Evolutionary conservation across 805 yeast genomes (phyloP), one percentile per base, ranked within the genome.

Genomic region (Cyberlindnera japonica): DNA sequence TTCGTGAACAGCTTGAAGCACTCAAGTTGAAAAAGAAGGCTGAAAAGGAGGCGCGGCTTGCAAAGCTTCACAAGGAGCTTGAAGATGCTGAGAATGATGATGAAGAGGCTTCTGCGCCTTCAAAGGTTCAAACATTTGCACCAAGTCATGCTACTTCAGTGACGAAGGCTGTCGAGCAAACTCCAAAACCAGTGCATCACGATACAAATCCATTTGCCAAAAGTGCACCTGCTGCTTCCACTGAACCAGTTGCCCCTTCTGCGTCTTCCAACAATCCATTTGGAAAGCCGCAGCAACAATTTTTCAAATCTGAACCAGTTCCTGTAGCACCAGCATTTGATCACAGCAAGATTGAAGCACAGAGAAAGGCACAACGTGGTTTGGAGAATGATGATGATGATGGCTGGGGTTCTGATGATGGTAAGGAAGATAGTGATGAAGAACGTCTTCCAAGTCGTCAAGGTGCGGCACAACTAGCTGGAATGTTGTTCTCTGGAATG

Each of bases 331-430:
- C 65, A 3, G 47, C 61, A 0, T 63, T 79, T 48, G 86, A 81
- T 54, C 64, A 75, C 1, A 69, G 69, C 45, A 76, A 77, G 44
- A 76, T 83, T 21, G 82, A 79, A 41, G 82, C 81, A 3, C 90
- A 83, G 60, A 70, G 93, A 61, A 77, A 74, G 20, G 76, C 85
- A 7, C 91, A 84, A 58, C 70, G 90, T 60, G 72, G 72, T 14
- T 41, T 61, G 24, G 65, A 55, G 33, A 54, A 56, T 21, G 61
- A 56, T 37, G 43, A 43, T n/a, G 61, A 59, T 36, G 65, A 63
- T 39, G 67, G 59, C 43, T 62, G 61, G 44, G 35, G 41, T n/a
- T 58, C 65, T 59, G 54, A 48, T 21, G 57, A 61, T 20, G 66
- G 61, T 38, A 61, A 61, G 15, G 51, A 51, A 15, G 49, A 45